Evolutionary conservation across 345 rosid genomes (phyloP), one percentile per base, ranked within the genome.

Genomic region (Psidium guajava): DNA sequence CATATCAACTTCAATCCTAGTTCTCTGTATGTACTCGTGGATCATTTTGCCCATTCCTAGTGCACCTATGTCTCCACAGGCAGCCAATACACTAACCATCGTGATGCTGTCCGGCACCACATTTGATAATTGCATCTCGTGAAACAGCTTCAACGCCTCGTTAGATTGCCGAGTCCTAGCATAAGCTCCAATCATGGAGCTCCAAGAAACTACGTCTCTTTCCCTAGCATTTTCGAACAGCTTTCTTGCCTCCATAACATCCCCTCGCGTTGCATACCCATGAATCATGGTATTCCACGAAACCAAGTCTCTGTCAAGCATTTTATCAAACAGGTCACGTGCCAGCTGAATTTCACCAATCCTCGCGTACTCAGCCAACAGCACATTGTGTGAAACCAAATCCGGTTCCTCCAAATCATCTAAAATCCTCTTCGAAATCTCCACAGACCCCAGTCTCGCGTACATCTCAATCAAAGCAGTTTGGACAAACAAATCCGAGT

Each of bases 261-360:
- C 75, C 3, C 47, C 64, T 2, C 84, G 82, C 55, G 61, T 74
- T n/a, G 86, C 86, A 44, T 83, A 82, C 15, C 75, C 90, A 55
- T 87, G 89, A 11, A 89, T 42, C 89, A 89, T 87, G 54, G 77
- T 32, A 83, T 89, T 89, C 90, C 90, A 85, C 84, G 84, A 83
- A 54, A 87, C 75, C 80, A 85, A 25, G 84, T 89, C 90, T 84
- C 86, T 87, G 3, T 81, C 64, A 28, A 54, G 81, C 86, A 85
- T 85, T 83, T 42, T 75, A 64, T 87, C 84, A 54, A 89, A 89
- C 56, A 87, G 49, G 27, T 83, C 32, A 40, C 83, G 74, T 40
- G 87, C 89, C 64, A 86, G 52, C 27, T 51, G 86, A 3, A 83
- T 20, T 47, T 69, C 80, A 6, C 86, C 90, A 22, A 83, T 87